phyloP scores from a whole-genome alignment of 768 basidiomycete species.

The Russula vinacea region DNA sequence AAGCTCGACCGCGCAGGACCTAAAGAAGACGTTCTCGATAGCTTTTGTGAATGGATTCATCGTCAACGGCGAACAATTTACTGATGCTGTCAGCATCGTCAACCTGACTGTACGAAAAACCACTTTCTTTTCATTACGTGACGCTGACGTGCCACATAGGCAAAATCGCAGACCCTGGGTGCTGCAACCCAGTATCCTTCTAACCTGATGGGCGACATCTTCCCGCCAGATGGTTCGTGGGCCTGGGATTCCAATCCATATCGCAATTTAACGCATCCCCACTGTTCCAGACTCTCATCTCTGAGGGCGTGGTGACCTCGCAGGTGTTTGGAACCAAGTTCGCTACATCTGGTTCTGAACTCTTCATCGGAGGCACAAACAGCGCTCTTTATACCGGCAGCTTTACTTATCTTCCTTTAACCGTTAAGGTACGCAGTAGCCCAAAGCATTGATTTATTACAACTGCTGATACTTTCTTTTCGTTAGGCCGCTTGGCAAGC shows the following conservation, averaged over 20 bases:
- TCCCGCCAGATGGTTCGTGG: constrained; percentile 44
- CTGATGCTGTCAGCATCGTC: constrained; percentile 44
- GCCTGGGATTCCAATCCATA: constrained; percentile 38
- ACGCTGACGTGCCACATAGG: constrained; percentile 29
- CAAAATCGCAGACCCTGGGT: constrained; percentile 43
- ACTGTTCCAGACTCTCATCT: constrained; percentile 44
- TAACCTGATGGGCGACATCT: constrained; percentile 33
- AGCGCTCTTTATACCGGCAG: constrained; percentile 13
- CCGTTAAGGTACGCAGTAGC: not conserved
- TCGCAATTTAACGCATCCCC: constrained; percentile 32
- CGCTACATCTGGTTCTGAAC: constrained; percentile 42
- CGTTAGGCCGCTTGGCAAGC: constrained; percentile 25
- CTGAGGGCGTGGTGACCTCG: constrained; percentile 37
- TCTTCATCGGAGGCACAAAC: constrained; percentile 27
- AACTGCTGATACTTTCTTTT: not conserved
- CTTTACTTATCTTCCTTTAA: constrained; percentile 20
- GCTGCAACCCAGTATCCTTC: constrained; percentile 42
- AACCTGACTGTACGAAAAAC: constrained; percentile 31
- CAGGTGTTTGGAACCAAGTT: constrained; percentile 51
- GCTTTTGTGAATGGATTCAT: constrained; percentile 41
- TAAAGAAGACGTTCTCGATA: constrained; percentile 35
- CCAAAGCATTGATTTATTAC: not conserved
- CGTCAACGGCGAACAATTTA: constrained; percentile 42
- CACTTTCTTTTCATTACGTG: not conserved
- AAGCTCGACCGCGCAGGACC: constrained; percentile 31